Evolutionary conservation across 1,284 basidiomycete species (phyloP), one percentile per base, ranked within the genome.

Genomic region (Cryptococcus sp.): DNA sequence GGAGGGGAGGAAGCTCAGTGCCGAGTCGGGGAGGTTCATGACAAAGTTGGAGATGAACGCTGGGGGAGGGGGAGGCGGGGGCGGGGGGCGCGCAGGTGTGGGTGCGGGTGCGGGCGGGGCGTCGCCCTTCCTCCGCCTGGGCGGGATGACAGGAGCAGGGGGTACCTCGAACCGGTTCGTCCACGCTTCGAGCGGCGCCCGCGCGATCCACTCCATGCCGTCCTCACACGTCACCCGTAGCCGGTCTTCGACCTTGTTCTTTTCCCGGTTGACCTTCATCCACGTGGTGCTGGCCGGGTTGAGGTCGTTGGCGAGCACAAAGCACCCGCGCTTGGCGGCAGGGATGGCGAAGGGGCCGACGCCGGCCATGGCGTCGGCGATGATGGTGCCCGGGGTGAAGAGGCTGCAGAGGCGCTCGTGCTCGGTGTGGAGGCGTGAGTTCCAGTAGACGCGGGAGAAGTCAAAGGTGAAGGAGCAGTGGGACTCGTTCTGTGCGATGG

Each of bases 311-410:
- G 89, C 93, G 35, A 94, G 78, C 0, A 98, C 89, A 4, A 83
- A 86, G 66, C 88, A 90, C 1, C 91, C 89, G 65, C 89, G 90
- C 78, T 87, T 94, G 0, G 87, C 94, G 0, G 93, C 89, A 1
- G 96, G 96, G 9, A 98, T 79, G 1, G 91, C 89, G 73, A 99
- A 99, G 0, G 96, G 96, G 0, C 96, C 96, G 0, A 99, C 94
- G 13, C 96, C 96, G 1, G 96, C 96, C 78, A 98, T 96, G 21
- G 91, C 92, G 74, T 99, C 96, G 0, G 86, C 90, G 18, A 98
- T 65, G 18, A 85, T 85, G 54, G 93, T 87, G 18, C 84, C 81
- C 0, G 85, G 82, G 23, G 80, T 72, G 74, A 97, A 80, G 46
- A 71, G 88, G 18, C 82, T 73, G 40, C 97, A 86, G 15, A 99